Conservation (phyloP, 192 early-diverging fungal species). For the Gaertneriomyces sp. region DNA sequence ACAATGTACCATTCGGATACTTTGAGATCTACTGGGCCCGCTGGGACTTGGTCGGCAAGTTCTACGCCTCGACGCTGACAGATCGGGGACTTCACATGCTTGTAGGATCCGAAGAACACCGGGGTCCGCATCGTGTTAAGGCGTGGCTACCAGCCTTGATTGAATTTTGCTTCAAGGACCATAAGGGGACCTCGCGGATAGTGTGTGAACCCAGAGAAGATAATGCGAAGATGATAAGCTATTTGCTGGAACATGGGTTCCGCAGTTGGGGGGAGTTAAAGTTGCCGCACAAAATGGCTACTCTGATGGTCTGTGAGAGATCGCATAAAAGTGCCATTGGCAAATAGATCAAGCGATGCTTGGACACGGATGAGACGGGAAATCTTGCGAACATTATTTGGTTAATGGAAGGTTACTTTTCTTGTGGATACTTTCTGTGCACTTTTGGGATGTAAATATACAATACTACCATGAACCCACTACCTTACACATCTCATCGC, state of each 20-base stretch:
- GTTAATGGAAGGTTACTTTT: no score
- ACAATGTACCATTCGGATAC: conserved; percentile 27
- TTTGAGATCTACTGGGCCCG: conserved; percentile 33
- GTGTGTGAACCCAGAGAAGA: conserved; percentile 20
- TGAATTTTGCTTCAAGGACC: conserved; percentile 14
- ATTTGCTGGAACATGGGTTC: conserved; percentile 16
- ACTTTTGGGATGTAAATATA: no score
- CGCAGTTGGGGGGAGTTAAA: background rate
- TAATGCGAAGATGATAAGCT: conserved; percentile 26
- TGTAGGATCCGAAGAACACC: conserved; percentile 15
- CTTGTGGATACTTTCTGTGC: no score
- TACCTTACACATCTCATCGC: no score
- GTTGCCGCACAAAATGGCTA: conserved; percentile 16
- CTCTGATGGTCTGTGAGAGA: background rate
- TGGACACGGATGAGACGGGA: no score
- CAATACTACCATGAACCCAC: no score
- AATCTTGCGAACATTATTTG: no score
- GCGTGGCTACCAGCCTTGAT: conserved; percentile 16
- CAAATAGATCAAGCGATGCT: no score
- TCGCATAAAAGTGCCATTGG: no score
- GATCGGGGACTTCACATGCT: conserved; percentile 19
- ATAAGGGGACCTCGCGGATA: conserved; percentile 5
- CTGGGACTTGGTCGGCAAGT: conserved; percentile 3
- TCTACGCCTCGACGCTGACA: background rate
- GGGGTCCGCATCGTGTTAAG: conserved; percentile 14